A percentile compares a stretch with the other conserved stretches of the same genome.
Conservation (phyloP, 2,329 filamentous ascomycete genomes). For the Ceratocystis diversiconidia region DNA sequence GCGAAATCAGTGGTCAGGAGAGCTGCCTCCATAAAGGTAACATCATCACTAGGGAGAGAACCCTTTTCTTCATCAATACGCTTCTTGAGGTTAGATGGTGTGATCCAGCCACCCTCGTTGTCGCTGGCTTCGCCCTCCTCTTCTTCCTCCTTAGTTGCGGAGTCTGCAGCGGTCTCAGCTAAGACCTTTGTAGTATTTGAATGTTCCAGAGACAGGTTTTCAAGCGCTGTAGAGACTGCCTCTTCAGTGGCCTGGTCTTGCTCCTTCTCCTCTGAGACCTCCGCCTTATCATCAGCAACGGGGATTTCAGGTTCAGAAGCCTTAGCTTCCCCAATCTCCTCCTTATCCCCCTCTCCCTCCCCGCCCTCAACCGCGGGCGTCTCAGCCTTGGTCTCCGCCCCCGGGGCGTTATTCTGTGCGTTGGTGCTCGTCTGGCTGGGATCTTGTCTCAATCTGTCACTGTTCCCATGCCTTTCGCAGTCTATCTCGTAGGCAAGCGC, state of each 20-base stretch:
- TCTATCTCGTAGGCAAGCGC: slow-evolving; percentile 92
- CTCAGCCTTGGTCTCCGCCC: slow-evolving; percentile 20
- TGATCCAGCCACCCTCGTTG: slow-evolving; percentile 67
- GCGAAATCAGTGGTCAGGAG: slow-evolving; percentile 90
- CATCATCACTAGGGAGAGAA: slow-evolving; percentile 27
- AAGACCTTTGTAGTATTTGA: neutral
- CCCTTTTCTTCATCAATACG: slow-evolving; percentile 55
- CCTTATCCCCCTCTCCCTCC: neutral
- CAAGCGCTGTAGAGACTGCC: neutral
- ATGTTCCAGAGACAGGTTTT: slow-evolving; percentile 9
- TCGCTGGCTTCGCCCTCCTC: slow-evolving; percentile 19
- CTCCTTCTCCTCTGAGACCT: neutral
- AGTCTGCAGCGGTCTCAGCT: neutral
- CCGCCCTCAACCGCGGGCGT: neutral
- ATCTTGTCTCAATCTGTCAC: slow-evolving; percentile 15
- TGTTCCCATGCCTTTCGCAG: slow-evolving; percentile 63
- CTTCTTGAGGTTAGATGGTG: slow-evolving; percentile 77
- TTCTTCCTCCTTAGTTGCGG: neutral
- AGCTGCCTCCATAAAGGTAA: slow-evolving; percentile 63
- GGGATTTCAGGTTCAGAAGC: neutral
- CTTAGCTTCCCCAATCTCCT: neutral
- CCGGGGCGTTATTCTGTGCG: neutral
- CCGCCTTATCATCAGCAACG: neutral
- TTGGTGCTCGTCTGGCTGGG: slow-evolving; percentile 15
- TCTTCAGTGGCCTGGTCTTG: neutral